phyloP scores from a whole-genome alignment of 345 rosid species.

The Balakata baccata region DNA sequence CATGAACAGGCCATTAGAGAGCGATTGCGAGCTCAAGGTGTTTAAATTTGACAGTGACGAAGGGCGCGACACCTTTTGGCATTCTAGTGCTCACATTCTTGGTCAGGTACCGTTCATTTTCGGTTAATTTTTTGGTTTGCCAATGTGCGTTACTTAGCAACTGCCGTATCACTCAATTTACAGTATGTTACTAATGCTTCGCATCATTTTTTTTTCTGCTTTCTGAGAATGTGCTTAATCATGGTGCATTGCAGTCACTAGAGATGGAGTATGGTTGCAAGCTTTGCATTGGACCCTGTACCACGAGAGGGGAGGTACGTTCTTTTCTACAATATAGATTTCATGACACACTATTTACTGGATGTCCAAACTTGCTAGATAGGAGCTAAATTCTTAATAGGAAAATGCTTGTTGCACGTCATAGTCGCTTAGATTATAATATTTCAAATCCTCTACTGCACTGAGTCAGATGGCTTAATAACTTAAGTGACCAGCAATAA shows the following conservation, averaged over 20 bases:
- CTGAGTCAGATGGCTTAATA: background rate
- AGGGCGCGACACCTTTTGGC: conserved; percentile 97
- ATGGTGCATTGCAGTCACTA: conserved; percentile 49
- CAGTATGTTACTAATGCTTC: background rate
- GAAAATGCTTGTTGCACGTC: background rate
- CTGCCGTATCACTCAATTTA: background rate
- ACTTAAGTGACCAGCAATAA: background rate
- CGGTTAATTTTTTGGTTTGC: too few species aligned
- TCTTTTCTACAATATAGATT: background rate
- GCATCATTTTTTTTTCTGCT: background rate
- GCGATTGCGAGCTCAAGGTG: conserved; percentile 68
- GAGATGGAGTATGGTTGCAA: conserved; percentile 40
- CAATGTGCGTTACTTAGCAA: background rate
- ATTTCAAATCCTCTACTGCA: background rate
- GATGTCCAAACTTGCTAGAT: background rate
- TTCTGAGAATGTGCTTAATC: background rate
- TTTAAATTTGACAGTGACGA: conserved; percentile 67
- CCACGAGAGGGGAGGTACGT: conserved; percentile 93
- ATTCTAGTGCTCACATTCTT: conserved; percentile 96
- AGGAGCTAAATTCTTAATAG: background rate
- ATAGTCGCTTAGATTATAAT: background rate
- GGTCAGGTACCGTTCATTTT: conserved; percentile 55
- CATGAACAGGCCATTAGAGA: conserved; percentile 77
- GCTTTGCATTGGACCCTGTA: conserved; percentile 96
- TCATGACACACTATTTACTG: background rate